These are phyloP conservation scores for Fraxinus nigra DNA, from an alignment of 305 asterid genomes.

Conservation along the genomic window DNA sequence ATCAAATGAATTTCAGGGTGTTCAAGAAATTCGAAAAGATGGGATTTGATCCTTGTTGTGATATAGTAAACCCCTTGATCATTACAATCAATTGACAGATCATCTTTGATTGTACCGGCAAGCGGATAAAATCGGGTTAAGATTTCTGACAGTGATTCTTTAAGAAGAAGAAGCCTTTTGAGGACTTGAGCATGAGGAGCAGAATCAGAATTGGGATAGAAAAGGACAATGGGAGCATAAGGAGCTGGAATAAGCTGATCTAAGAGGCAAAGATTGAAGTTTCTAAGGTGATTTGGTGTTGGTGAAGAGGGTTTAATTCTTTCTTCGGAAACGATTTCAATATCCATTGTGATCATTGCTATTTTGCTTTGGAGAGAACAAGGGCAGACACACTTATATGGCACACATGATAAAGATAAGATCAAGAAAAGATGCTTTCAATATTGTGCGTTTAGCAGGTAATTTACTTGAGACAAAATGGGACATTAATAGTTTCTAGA, in stretches of 20 bases:
- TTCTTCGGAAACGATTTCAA: constrained; percentile 44
- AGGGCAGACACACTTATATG: background rate
- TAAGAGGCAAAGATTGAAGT: constrained; percentile 38
- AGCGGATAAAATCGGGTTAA: constrained; percentile 51
- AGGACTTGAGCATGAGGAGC: constrained; percentile 13
- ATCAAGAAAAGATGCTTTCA: background rate
- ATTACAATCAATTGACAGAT: constrained; percentile 48
- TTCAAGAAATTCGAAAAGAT: constrained; percentile 37
- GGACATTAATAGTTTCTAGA: background rate
- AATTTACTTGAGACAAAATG: background rate
- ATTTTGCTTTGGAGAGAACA: background rate
- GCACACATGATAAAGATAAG: background rate
- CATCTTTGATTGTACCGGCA: constrained; percentile 55
- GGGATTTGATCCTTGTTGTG: constrained; percentile 33
- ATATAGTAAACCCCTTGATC: constrained; percentile 57
- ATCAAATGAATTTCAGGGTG: constrained; percentile 42
- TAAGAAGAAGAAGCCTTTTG: constrained; percentile 35
- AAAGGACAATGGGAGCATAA: constrained; percentile 62
- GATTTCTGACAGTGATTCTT: constrained; percentile 46
- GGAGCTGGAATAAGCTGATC: constrained; percentile 72
- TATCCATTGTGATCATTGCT: constrained; percentile 24
- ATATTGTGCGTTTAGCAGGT: background rate
- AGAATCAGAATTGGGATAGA: constrained; percentile 34
- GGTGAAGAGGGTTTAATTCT: constrained; percentile 55
- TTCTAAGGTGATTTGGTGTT: constrained; percentile 54